Base-by-base conservation (phyloP, 23 red algal genomes). In the Gracilariopsis chorda region DNA sequence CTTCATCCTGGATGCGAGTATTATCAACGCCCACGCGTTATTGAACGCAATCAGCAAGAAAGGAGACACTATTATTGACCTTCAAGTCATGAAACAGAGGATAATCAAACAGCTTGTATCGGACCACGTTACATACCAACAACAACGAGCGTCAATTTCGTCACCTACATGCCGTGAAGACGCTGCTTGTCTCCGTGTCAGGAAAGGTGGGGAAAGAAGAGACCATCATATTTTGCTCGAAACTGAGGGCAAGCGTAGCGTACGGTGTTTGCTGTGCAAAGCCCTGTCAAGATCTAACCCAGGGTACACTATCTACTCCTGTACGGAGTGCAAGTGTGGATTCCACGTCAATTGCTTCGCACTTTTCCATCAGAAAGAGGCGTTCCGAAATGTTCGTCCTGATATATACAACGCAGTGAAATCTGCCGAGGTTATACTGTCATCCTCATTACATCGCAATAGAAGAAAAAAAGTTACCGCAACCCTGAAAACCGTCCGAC, bases 331-430 rank as follows among this genome's bases (percentile, higher is more conserved):
- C 45, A 37, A 51, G 51, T 9, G n/a, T 27, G 74, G 74, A 2
- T 78, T 78, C 13, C 74, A 78, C 4, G 47, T 57, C 30, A 78
- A 78, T 45, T 78, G 74, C 34, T 78, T 78, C 30, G 20, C 47
- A 14, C 51, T 78, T 39, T 78, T 24, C 74, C 74, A 78, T 39
- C 7, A 78, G 20, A 51, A 34, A 36, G 74, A 51, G 23, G 8
- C 45, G 21, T 13, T 78, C 14, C 34, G 36, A 21, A 19, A 32
- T 27, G 37, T 4, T 4, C 45, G 74, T 23, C 74, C 74, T 36
- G 43, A 53, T 37, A 42, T 78, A 16, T 78, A 78, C 34, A 5
- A 78, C n/a, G 34, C 32, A 13, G 74, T 78, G 24, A 12, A 51
- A 8, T 10, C 42, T 27, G 37, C 70, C 17, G 46, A 77, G 4